Percentiles rank a stretch among this genome's conserved stretches.
Evolutionary conservation across 495 filamentous ascomycete species (phyloP).

Genomic region (Penicillium coprophilum): DNA sequence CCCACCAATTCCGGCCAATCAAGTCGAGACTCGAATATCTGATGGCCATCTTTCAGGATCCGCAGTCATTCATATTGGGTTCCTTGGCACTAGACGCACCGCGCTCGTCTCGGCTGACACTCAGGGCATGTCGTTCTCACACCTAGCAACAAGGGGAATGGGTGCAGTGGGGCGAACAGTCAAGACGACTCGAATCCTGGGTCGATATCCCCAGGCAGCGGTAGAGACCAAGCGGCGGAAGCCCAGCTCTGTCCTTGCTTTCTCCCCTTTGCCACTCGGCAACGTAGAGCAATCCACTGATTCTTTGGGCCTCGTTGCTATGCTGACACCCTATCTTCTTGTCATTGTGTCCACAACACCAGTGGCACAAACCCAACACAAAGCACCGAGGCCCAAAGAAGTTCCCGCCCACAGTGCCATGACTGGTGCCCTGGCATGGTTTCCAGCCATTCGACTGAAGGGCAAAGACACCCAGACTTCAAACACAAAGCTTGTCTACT

Average conservation of each 20-base stretch:
- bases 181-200: constrained; percentile 85
- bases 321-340: constrained; percentile 92
- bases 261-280: constrained; percentile 84
- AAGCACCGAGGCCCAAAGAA: constrained; percentile 85
- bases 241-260: constrained; percentile 92
- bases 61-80: constrained; percentile 83
- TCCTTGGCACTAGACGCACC: constrained; percentile 92
- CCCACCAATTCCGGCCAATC: constrained; percentile 65
- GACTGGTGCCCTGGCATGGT: constrained; percentile 95
- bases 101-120: constrained; percentile 98
- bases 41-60: constrained; percentile 83
- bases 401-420: constrained; percentile 84
- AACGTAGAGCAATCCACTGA: constrained; percentile 90
- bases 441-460: constrained; percentile 91
- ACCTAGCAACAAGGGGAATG: constrained; percentile 87
- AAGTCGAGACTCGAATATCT: constrained; percentile 59
- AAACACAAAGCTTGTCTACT: constrained; percentile 83
- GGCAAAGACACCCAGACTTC: constrained; percentile 55
- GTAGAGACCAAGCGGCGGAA: constrained; percentile 68
- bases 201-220: constrained; percentile 74
- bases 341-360: constrained; percentile 97
- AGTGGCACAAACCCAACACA: constrained; percentile 92
- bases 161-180: constrained; percentile 82
- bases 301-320: constrained; percentile 84
- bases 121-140: constrained; percentile 95